These are phyloP conservation scores for Clitopilus hobsonii DNA, from an alignment of 768 basidiomycete genomes.

Conservation along the genomic window DNA sequence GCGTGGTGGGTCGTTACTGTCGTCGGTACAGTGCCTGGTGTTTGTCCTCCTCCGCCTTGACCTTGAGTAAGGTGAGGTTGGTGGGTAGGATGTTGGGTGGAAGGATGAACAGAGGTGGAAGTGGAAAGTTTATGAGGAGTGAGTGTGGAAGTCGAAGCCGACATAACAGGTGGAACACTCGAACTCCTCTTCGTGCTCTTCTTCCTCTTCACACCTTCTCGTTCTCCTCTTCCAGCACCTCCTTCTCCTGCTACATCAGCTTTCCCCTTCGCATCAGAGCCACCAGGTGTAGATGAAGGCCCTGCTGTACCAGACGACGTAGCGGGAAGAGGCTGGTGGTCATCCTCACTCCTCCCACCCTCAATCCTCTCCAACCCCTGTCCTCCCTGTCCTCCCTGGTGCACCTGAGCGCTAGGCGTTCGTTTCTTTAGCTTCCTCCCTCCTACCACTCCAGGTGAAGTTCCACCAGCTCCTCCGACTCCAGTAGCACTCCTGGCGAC, in stretches of 20 bases:
- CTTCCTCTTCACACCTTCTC: conserved; percentile 3
- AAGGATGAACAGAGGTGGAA: too few species aligned
- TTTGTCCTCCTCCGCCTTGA: too few species aligned
- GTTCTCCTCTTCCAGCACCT: background rate
- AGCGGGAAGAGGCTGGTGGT: background rate
- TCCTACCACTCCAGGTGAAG: background rate
- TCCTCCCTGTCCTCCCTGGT: background rate
- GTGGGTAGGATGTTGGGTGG: too few species aligned
- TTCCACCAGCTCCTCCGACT: background rate
- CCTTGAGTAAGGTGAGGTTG: too few species aligned
- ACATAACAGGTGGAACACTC: conserved; percentile 12
- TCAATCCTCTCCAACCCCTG: background rate
- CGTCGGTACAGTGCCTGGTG: background rate
- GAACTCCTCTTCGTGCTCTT: conserved; percentile 12
- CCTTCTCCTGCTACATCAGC: background rate
- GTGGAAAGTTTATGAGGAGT: too few species aligned
- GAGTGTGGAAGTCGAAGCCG: background rate
- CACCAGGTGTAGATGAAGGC: too few species aligned
- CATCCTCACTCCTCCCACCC: background rate
- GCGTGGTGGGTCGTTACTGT: background rate
- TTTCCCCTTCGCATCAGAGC: background rate
- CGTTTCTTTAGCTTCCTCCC: conserved; percentile 7
- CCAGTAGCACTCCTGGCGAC: background rate
- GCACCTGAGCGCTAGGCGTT: background rate
- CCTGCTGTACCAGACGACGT: background rate